Conservation (phyloP, 352 stramenopile species). For the Peronospora tabacina region DNA sequence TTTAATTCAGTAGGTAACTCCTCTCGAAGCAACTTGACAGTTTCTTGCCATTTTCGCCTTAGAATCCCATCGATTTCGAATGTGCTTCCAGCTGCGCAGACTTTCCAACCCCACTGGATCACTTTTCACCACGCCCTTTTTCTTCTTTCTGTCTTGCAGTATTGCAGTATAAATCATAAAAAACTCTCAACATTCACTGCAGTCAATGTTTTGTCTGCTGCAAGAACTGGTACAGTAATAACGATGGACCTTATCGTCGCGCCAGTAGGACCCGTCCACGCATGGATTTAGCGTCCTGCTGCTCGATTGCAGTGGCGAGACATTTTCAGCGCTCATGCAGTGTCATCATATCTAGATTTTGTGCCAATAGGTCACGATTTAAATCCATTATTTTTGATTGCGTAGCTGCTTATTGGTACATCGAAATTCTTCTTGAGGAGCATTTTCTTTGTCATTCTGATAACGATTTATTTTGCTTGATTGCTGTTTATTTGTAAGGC, state of each 20-base stretch:
- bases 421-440: slow-evolving; percentile 23
- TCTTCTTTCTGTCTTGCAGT: slow-evolving; percentile 7
- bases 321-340: slow-evolving; percentile 60
- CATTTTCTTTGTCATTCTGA: background rate
- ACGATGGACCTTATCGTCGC: slow-evolving; percentile 1
- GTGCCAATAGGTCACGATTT: slow-evolving; percentile 51
- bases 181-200: background rate
- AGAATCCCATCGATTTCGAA: slow-evolving; percentile 48
- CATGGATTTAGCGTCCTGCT: slow-evolving; percentile 81
- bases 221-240: slow-evolving; percentile 3
- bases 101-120: slow-evolving; percentile 28
- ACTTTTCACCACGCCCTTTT: slow-evolving; percentile 14
- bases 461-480: background rate
- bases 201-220: background rate
- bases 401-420: slow-evolving; percentile 45
- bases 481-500: too few relatives aligned
- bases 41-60: slow-evolving; percentile 25
- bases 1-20: slow-evolving; percentile 14
- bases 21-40: slow-evolving; percentile 33
- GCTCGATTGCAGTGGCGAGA: slow-evolving; percentile 50
- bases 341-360: slow-evolving; percentile 63
- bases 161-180: slow-evolving; percentile 2
- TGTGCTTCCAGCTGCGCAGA: slow-evolving; percentile 34
- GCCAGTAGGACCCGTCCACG: slow-evolving; percentile 5
- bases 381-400: slow-evolving; percentile 53